Evolutionary conservation across 495 filamentous ascomycete species (phyloP).

Genomic region (Pseudoneurospora amorphoporcata): DNA sequence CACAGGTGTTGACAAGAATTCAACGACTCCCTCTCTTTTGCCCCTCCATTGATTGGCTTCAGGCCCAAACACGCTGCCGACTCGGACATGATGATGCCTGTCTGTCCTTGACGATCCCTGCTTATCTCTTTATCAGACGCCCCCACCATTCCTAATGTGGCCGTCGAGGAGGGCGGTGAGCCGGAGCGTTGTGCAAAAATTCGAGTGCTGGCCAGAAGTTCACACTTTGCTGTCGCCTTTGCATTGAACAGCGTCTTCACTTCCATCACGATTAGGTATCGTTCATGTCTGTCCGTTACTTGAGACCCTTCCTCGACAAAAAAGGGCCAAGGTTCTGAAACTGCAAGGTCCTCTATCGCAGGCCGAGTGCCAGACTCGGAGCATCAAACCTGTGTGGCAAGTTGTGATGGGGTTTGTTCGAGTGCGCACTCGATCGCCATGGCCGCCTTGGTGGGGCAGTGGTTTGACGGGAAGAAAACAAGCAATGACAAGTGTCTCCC

Average conservation of each 20-base stretch:
- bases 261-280: background rate
- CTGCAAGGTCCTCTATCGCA: background rate
- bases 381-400: background rate
- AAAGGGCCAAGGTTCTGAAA: background rate
- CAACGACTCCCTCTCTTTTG: conserved; percentile 3
- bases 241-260: background rate
- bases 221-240: background rate
- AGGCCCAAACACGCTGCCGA: conserved; percentile 4
- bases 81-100: conserved; percentile 12
- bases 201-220: background rate
- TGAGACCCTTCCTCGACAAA: background rate
- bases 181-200: conserved; percentile 11
- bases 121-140: conserved; percentile 21
- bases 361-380: background rate
- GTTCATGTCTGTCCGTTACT: background rate
- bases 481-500: background rate
- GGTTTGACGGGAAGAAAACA: background rate
- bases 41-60: conserved; percentile 16
- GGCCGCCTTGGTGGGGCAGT: background rate
- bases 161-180: conserved; percentile 16
- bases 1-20: background rate
- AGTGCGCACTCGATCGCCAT: background rate
- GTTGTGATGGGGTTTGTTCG: background rate
- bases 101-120: conserved; percentile 14
- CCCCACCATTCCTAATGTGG: conserved; percentile 10